Base-by-base conservation (phyloP, 176 grass and related monocot genomes). In the Musa acuminata region DNA sequence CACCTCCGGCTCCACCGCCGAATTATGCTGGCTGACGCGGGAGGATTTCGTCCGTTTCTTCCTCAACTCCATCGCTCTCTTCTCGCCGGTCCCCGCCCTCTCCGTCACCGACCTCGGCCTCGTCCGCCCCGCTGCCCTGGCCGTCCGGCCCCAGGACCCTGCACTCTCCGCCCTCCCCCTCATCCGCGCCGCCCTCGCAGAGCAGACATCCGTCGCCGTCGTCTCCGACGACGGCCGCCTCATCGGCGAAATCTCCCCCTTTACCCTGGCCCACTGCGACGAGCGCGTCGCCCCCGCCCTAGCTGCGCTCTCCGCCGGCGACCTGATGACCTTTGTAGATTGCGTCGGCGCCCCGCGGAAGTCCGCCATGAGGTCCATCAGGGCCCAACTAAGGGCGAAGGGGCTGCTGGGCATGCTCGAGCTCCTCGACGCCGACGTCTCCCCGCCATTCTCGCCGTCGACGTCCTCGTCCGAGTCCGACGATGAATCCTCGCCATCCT, bases 31-130 rank as follows among this genome's bases (percentile, higher is more conserved):
- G 92, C 50, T 96, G 20, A 92, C 82, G 8, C 74, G 72, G 55
- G 89, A 96, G 78, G 92, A 92, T 65, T 77, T 96, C n/a, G 86
- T 82, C 71, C 86, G 86, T 24, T 96, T 91, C 89, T 83, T 96
- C 80, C 77, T 92, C 0, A 70, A 85, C 82, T 91, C 78, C 77
- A 83, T 96, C 53, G 82, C 78, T 2, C 73, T 85, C 21, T 85
- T 96, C 82, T 85, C 84, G 0, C 57, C 84, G 4, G 83, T 53
- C 0, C 80, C 88, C 16, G 75, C 82, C 0, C 82, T 80, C 71
- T 79, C 84, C 22, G 80, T 96, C 68, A 82, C 86, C 11, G 82
- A 83, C 5, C 92, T 96, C 52, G 82, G 84, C 65, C 20, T 80
- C 77, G 79, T 96, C 0, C 82, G 82, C 35, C 64, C 78, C 5